phyloP scores from a whole-genome alignment of 2,329 filamentous ascomycete species.

The Cladosporium sp. region DNA sequence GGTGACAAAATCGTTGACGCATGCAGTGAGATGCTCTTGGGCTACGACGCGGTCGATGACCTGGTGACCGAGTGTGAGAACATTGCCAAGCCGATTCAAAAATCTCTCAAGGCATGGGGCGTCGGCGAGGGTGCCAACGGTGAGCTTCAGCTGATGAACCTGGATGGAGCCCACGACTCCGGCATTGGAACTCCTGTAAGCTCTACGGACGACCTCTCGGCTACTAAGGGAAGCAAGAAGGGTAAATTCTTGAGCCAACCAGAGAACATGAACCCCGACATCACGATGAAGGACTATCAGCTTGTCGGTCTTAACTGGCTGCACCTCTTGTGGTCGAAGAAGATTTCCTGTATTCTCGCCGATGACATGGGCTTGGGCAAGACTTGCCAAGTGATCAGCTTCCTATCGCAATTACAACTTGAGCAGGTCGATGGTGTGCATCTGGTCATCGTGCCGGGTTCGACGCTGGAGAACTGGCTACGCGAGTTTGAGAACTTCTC shows the following conservation, averaged over 20 bases:
- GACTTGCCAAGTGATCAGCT: constrained; percentile 93
- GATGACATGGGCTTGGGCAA: constrained; percentile 97
- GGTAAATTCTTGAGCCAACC: constrained; percentile 65
- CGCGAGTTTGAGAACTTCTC: constrained; percentile 88
- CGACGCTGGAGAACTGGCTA: constrained; percentile 94
- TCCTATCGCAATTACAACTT: constrained; percentile 80
- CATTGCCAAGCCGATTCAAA: constrained; percentile 66
- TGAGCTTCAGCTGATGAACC: constrained; percentile 60
- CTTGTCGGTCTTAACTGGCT: constrained; percentile 95
- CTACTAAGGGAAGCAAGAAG: constrained; percentile 43
- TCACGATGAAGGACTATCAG: constrained; percentile 89
- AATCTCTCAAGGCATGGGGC: constrained; percentile 68
- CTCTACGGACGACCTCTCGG: constrained; percentile 34
- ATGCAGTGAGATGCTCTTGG: constrained; percentile 70
- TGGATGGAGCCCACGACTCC: constrained; percentile 60
- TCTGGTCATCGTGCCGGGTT: constrained; percentile 86
- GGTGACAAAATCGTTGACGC: constrained; percentile 68
- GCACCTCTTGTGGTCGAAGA: constrained; percentile 73
- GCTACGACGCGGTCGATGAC: constrained; percentile 79
- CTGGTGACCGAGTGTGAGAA: constrained; percentile 75
- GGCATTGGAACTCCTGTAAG: constrained; percentile 64
- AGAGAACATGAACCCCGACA: constrained; percentile 70
- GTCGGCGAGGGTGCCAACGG: constrained; percentile 60
- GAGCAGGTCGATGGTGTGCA: constrained; percentile 69
- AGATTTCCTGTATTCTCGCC: constrained; percentile 85